Conservation (phyloP, 1,284 basidiomycete genomes). For the Ganoderma resinaceum region DNA sequence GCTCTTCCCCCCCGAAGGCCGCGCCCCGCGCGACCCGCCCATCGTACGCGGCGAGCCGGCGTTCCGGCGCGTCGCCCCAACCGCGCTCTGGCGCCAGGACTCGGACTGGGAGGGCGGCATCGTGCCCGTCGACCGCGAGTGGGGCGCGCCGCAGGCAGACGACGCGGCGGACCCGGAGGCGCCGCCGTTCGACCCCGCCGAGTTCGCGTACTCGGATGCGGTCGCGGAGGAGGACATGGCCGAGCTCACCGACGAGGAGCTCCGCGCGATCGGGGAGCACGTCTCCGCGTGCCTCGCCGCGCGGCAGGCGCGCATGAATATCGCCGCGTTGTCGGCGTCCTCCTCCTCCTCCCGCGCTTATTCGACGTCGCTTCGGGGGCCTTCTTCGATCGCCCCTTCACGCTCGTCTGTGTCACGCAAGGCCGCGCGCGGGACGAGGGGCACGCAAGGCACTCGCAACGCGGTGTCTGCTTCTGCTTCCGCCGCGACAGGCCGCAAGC, state of each 20-base stretch:
- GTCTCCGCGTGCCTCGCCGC: slow-evolving; percentile 1
- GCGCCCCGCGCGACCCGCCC: not conserved
- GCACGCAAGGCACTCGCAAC: not conserved
- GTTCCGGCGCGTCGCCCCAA: slow-evolving; percentile 15
- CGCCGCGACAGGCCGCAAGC: not conserved
- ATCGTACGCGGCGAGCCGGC: not conserved
- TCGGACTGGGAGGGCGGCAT: slow-evolving; percentile 27
- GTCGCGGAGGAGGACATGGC: slow-evolving; percentile 6
- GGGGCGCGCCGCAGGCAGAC: slow-evolving; percentile 20
- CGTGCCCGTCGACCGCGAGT: slow-evolving; percentile 18
- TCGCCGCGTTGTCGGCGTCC: not conserved
- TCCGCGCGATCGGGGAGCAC: not conserved
- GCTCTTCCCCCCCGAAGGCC: slow-evolving; percentile 11
- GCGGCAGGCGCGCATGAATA: not conserved
- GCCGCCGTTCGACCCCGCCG: slow-evolving; percentile 8
- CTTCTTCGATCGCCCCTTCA: slow-evolving; percentile 7
- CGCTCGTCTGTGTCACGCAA: not conserved
- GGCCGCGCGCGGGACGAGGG: not conserved
- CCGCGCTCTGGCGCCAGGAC: slow-evolving; percentile 24
- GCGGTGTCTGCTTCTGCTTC: not conserved
- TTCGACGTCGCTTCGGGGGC: not conserved
- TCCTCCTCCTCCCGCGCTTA: not conserved
- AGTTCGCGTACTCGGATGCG: not conserved
- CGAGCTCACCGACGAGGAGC: slow-evolving; percentile 8
- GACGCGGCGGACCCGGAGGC: slow-evolving; percentile 25